phyloP scores from a whole-genome alignment of 768 basidiomycete genomes.

The Trametes sanguinea region DNA sequence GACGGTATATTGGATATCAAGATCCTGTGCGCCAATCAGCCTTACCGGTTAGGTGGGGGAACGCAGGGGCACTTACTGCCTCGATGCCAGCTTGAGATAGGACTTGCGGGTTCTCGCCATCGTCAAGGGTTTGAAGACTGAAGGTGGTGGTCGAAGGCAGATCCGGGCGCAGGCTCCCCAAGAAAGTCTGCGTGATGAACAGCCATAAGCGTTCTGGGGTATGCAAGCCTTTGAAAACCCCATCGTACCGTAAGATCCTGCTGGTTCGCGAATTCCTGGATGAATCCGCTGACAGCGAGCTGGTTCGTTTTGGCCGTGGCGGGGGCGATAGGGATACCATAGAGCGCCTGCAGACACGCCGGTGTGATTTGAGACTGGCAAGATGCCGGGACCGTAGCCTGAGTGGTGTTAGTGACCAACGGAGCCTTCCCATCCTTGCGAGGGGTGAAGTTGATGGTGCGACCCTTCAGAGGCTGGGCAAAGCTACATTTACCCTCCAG shows the following conservation, averaged over 20 bases:
- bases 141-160: conserved; percentile 27
- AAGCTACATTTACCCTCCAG: conserved; percentile 39
- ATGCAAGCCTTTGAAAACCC: no score
- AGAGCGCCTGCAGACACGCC: conserved; percentile 36
- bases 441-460: conserved; percentile 30
- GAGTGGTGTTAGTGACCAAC: conserved; percentile 27
- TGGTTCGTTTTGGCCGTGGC: conserved; percentile 29
- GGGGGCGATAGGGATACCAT: conserved; percentile 37
- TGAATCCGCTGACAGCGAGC: conserved; percentile 37
- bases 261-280: conserved; percentile 34
- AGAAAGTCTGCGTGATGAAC: conserved; percentile 36
- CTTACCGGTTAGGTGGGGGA: neutral
- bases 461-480: conserved; percentile 24
- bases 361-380: conserved; percentile 32
- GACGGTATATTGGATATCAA: conserved; percentile 43
- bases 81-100: conserved; percentile 30
- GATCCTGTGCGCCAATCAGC: conserved; percentile 26
- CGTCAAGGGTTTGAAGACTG: conserved; percentile 30
- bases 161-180: conserved; percentile 29
- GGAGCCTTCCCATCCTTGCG: neutral
- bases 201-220: no score
- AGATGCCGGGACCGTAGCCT: conserved; percentile 27
- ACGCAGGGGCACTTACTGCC: conserved; percentile 23
- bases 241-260: conserved; percentile 30
- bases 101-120: conserved; percentile 31